These are phyloP conservation scores for Aspergillus ibericus DNA, from an alignment of 2,329 filamentous ascomycete species.

Conservation along the genomic window DNA sequence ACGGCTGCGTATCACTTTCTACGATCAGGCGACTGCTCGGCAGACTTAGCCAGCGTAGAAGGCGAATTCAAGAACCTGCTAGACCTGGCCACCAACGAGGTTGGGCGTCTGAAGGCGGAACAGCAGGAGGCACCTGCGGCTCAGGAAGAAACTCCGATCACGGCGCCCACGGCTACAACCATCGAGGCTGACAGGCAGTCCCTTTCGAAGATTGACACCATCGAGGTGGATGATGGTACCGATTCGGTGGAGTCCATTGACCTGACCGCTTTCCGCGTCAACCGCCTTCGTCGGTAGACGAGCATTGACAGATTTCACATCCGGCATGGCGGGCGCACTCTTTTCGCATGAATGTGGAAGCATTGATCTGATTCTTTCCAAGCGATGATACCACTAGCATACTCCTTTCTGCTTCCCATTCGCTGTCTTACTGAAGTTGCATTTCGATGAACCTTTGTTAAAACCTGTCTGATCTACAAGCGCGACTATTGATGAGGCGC, in stretches of 20 bases:
- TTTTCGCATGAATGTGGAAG: neutral
- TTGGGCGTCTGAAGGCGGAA: slow-evolving; percentile 57
- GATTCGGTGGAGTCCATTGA: slow-evolving; percentile 21
- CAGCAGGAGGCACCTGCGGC: slow-evolving; percentile 35
- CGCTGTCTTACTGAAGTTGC: neutral
- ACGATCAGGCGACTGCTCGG: slow-evolving; percentile 80
- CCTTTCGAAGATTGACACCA: slow-evolving; percentile 9
- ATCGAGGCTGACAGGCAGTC: slow-evolving; percentile 4
- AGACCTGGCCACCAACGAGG: slow-evolving; percentile 60
- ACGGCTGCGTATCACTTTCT: slow-evolving; percentile 85
- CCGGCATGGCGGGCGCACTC: slow-evolving; percentile 4
- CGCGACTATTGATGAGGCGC: slow-evolving; percentile 19
- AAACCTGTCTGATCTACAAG: slow-evolving; percentile 13
- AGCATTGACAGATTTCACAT: neutral
- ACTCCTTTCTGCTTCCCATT: neutral
- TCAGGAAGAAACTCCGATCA: slow-evolving; percentile 13
- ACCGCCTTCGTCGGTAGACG: slow-evolving; percentile 13
- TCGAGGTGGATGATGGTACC: slow-evolving; percentile 22
- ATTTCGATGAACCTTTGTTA: neutral
- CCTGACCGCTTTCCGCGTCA: slow-evolving; percentile 19
- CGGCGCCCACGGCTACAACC: neutral
- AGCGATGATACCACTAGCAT: slow-evolving; percentile 10
- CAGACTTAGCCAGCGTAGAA: slow-evolving; percentile 70
- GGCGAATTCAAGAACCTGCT: slow-evolving; percentile 64
- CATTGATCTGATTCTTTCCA: neutral